These are phyloP conservation scores for Sherardia arvensis DNA, from an alignment of 257 asterid species.

Conservation along the genomic window DNA sequence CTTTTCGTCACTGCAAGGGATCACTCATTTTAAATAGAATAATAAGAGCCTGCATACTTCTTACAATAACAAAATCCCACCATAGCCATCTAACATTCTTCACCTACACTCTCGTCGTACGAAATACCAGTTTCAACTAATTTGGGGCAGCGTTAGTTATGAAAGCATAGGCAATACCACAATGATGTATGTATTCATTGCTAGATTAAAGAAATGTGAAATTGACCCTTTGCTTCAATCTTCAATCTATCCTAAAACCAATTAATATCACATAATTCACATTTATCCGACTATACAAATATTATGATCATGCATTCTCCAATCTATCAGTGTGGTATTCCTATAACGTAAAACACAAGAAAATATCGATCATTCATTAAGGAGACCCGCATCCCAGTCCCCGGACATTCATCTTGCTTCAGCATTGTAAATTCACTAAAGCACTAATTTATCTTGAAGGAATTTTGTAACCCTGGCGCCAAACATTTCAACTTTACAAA, in stretches of 20 bases:
- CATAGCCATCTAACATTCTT: background rate
- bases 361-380: background rate
- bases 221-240: background rate
- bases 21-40: background rate
- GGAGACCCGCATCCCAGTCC: background rate
- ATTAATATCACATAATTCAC: no score
- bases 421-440: background rate
- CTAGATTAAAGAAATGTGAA: background rate
- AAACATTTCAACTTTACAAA: background rate
- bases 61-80: no score
- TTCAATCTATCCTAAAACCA: background rate
- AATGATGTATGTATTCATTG: background rate
- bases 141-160: background rate
- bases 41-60: no score
- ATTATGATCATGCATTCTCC: background rate
- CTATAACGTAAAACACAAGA: background rate
- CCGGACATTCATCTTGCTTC: background rate
- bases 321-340: background rate
- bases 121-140: background rate
- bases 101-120: background rate
- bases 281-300: background rate
- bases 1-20: background rate
- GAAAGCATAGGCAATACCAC: no score
- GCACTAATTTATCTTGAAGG: background rate
- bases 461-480: background rate